These are phyloP conservation scores for Cercospora canescens DNA, from an alignment of 2,329 filamentous ascomycete species.

Conservation along the genomic window DNA sequence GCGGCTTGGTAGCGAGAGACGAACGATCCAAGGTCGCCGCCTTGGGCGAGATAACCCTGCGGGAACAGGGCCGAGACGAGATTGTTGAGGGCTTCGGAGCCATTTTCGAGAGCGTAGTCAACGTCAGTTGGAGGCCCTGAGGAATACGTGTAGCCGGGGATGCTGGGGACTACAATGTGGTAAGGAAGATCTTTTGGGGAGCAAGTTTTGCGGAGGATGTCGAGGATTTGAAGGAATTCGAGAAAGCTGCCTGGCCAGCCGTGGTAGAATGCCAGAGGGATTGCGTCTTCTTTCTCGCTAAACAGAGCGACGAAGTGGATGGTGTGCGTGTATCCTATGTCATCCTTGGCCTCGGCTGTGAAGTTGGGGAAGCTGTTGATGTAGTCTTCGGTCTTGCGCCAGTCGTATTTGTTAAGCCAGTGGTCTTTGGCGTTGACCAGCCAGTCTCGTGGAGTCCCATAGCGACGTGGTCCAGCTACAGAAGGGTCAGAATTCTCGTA, in stretches of 20 bases:
- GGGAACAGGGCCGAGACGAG: slow-evolving; percentile 56
- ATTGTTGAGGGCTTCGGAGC: slow-evolving; percentile 48
- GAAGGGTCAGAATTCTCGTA: slow-evolving; percentile 46
- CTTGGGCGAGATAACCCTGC: slow-evolving; percentile 53
- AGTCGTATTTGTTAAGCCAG: slow-evolving; percentile 39
- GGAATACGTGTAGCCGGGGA: slow-evolving; percentile 55
- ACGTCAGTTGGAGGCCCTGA: slow-evolving; percentile 43
- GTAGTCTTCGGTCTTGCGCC: slow-evolving; percentile 33
- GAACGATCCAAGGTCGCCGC: slow-evolving; percentile 54
- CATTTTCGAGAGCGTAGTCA: slow-evolving; percentile 45
- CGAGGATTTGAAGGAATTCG: slow-evolving; percentile 37
- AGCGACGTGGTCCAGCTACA: slow-evolving; percentile 32
- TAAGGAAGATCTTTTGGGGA: slow-evolving; percentile 53
- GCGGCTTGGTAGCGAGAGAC: slow-evolving; percentile 42
- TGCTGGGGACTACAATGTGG: slow-evolving; percentile 55
- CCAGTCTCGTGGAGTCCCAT: slow-evolving; percentile 52
- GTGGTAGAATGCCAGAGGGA: slow-evolving; percentile 38
- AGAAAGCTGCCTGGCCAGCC: slow-evolving; percentile 42
- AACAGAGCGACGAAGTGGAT: slow-evolving; percentile 59
- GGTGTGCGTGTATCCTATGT: slow-evolving; percentile 39
- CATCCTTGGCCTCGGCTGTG: slow-evolving; percentile 23
- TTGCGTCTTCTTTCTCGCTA: slow-evolving; percentile 46
- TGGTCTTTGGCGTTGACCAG: slow-evolving; percentile 40
- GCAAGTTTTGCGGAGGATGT: slow-evolving; percentile 44
- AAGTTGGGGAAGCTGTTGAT: slow-evolving; percentile 28